phyloP scores from a whole-genome alignment of 768 basidiomycete genomes.

The Phanerochaete carnosa region DNA sequence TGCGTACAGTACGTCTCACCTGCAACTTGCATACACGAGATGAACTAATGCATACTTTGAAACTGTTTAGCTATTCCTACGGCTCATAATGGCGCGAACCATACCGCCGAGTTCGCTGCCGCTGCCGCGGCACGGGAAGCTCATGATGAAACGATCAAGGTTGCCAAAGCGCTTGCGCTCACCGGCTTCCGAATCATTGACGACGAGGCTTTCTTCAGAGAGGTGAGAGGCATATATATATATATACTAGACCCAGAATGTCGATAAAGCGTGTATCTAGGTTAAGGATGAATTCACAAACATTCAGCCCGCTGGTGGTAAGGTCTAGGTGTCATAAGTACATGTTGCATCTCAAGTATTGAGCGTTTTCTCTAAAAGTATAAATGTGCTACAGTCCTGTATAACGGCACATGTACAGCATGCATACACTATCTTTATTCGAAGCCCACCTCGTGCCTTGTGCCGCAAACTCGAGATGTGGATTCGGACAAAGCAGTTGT shows the following conservation, averaged over 20 bases:
- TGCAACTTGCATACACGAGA: no score
- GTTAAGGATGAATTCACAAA: neutral
- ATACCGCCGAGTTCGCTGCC: constrained; percentile 66
- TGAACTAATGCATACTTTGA: neutral
- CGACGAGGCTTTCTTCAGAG: constrained; percentile 58
- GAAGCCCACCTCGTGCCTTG: no score
- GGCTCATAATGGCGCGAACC: constrained; percentile 67
- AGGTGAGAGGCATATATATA: constrained; percentile 43
- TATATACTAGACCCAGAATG: neutral
- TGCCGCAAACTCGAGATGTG: no score
- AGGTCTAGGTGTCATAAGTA: no score
- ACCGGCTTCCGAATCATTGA: constrained; percentile 65
- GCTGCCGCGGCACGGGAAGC: constrained; percentile 58
- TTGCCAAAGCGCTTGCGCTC: constrained; percentile 69
- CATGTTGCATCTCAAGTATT: no score
- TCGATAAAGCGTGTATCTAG: neutral
- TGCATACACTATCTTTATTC: no score
- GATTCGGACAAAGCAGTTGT: neutral
- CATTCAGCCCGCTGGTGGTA: no score
- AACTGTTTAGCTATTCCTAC: constrained; percentile 66
- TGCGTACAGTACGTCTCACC: constrained; percentile 59
- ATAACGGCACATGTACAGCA: no score
- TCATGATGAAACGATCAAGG: constrained; percentile 63
- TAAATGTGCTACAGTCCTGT: no score
- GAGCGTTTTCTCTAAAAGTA: no score